Evolutionary conservation across 1,284 basidiomycete species (phyloP).

Genomic region (Irpex sp.): DNA sequence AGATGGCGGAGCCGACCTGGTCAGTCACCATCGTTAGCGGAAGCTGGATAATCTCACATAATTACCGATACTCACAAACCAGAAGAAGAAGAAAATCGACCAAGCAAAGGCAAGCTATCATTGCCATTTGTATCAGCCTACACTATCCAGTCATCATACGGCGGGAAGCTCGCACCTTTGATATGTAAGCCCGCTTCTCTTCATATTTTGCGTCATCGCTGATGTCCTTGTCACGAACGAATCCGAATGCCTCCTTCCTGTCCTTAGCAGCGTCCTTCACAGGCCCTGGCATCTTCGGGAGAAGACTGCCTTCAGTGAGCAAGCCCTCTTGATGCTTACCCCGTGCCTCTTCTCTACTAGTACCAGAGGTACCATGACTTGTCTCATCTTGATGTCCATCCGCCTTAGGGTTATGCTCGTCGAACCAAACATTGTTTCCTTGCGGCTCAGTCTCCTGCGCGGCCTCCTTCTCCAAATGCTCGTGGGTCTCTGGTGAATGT

Average conservation of each 20-base stretch:
- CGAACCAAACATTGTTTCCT: not conserved
- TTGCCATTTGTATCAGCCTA: not conserved
- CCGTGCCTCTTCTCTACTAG: not conserved
- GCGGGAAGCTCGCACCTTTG: conserved; percentile 36
- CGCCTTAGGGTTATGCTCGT: not conserved
- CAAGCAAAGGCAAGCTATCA: conserved; percentile 39
- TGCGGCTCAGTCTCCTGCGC: conserved; percentile 1
- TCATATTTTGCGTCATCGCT: conserved; percentile 26
- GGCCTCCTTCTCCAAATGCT: conserved; percentile 4
- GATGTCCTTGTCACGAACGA: conserved; percentile 20
- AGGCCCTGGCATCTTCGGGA: conserved; percentile 17
- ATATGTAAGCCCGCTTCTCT: conserved; percentile 44
- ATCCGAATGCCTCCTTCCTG: conserved; percentile 10
- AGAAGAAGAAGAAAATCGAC: conserved; percentile 52
- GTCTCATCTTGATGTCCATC: not conserved
- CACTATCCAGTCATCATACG: not conserved
- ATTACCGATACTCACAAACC: conserved; percentile 38
- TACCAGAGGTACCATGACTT: not conserved
- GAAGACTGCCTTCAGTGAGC: conserved; percentile 6
- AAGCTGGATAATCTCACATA: too few species aligned
- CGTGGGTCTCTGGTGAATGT: conserved; percentile 5
- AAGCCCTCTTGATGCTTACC: conserved; percentile 1
- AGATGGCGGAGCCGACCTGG: conserved; percentile 54
- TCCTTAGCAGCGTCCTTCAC: conserved; percentile 19
- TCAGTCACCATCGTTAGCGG: not conserved